Base-by-base conservation (phyloP, 345 rosid species). In the Citrus unshiu region DNA sequence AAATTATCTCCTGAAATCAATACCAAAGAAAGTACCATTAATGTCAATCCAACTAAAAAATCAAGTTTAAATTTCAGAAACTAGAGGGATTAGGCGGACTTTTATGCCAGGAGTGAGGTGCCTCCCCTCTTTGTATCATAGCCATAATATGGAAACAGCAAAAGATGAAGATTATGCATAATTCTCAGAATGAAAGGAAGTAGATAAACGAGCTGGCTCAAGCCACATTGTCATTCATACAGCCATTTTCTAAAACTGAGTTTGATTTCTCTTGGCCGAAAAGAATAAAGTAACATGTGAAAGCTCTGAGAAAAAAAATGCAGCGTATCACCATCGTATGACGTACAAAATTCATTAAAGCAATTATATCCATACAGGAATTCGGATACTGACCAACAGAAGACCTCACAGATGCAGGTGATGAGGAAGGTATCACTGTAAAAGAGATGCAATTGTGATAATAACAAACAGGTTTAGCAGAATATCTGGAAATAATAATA, bases 51-150 rank as follows among this genome's bases (percentile, higher is more conserved):
- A 46, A 40, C 22, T 37, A 59, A 70, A 65, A 29, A 13, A 4
- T 24, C 6, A 13, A 70, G 46, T 40, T 77, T 9, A 18, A 25
- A 29, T n/a, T n/a, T 57, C 54, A 29, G 9, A 73, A 63, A 56
- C 27, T 24, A 14, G 64, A 32, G 49, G 35, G 37, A 74, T 70
- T 16, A 21, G 56, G 2, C 77, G 13, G 4, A 77, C 80, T 56
- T 72, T 77, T 32, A 81, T 59, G 72, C 84, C 81, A 72, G 80
- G 76, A 8, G 77, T 37, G 0, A 37, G 40, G 83, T 54, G 60
- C 76, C 68, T 77, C 77, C 29, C 80, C 69, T 81, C 83, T 77
- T 58, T 72, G 77, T 43, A 72, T 19, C 80, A 65, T 81, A 30
- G 63, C 77, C 83, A 66, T 13, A 62, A 81, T 72, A 73, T 81